These are phyloP conservation scores for Rubia yunnanensis DNA, from an alignment of 257 asterid genomes.

Conservation along the genomic window DNA sequence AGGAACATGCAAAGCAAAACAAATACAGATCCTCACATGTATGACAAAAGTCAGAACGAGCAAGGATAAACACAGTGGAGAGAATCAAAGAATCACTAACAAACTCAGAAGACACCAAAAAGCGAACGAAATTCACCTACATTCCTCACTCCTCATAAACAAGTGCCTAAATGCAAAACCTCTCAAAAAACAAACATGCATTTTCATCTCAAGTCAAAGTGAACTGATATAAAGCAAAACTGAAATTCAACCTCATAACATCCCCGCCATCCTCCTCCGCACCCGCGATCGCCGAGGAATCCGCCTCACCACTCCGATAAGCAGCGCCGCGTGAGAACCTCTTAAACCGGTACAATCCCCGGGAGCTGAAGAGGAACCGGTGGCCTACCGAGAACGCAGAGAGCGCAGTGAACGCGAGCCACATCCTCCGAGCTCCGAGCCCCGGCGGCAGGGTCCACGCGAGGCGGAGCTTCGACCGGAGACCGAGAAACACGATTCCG, in stretches of 20 bases:
- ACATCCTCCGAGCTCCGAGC: constrained; percentile 81
- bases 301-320: constrained; percentile 7
- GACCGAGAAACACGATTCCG: constrained; percentile 64
- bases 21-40: neutral
- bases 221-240: neutral
- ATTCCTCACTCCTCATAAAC: neutral
- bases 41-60: neutral
- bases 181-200: neutral
- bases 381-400: constrained; percentile 85
- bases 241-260: constrained; percentile 32
- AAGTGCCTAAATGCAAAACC: neutral
- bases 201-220: neutral
- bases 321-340: constrained; percentile 22
- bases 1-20: neutral
- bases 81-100: neutral
- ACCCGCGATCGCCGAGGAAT: constrained; percentile 1
- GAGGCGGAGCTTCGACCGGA: constrained; percentile 74
- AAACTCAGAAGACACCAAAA: neutral
- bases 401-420: constrained; percentile 86
- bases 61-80: neutral
- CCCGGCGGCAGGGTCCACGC: constrained; percentile 89
- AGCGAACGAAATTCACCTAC: neutral
- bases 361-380: constrained; percentile 57
- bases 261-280: constrained; percentile 27
- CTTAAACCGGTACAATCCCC: constrained; percentile 35